Base-by-base conservation (phyloP, 2,329 filamentous ascomycete genomes). In the Penicillium palitans region DNA sequence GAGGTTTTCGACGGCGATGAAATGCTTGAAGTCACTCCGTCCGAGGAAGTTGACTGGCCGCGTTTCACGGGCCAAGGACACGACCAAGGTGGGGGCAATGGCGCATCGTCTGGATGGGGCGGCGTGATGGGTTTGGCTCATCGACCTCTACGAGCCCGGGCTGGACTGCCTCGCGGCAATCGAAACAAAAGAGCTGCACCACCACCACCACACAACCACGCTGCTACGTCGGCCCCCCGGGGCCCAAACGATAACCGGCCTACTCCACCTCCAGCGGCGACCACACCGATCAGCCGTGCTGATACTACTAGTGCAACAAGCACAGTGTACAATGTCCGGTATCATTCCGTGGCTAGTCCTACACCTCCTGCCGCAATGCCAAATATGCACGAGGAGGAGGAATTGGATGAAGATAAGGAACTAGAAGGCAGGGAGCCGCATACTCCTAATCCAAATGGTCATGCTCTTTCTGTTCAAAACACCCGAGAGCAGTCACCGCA, bases 1-100 rank as follows among this genome's bases (percentile, higher is more conserved):
- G 93, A 97, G 70, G 87, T 97, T 0, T 96, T 96, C 69, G 93
- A 97, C 66, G 93, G 92, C 4, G 93, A 97, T 68, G 93, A 96
- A 71, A 96, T 95, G 88, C 81, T 96, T 39, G 90, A 93, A 54
- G 79, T 84, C 45, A 86, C 82, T 4, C 82, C 84, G 5, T 84
- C 82, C 2, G 80, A 85, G 55, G 84, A 86, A 60, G 76, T 83
- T 40, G 78, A 79, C 50, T 86, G 72, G 71, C 71, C 74, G n/a
- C 71, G 71, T 15, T 68, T 72, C 44, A 59, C 72, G 1, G 65
- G 64, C 6, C 61, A 76, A 52, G 70, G 73, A n/a, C 73, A 78
- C 47, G 74, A 77, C 51, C 74, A 75, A 63, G 68, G 70, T 62
- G 72, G 72, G 47, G 70, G 72, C 29, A 69, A 66, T 19, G 74